Evolutionary conservation across 177 flowering plant species (phyloP), one percentile per base, ranked within the genome.

Genomic region (Vitis hybrid): DNA sequence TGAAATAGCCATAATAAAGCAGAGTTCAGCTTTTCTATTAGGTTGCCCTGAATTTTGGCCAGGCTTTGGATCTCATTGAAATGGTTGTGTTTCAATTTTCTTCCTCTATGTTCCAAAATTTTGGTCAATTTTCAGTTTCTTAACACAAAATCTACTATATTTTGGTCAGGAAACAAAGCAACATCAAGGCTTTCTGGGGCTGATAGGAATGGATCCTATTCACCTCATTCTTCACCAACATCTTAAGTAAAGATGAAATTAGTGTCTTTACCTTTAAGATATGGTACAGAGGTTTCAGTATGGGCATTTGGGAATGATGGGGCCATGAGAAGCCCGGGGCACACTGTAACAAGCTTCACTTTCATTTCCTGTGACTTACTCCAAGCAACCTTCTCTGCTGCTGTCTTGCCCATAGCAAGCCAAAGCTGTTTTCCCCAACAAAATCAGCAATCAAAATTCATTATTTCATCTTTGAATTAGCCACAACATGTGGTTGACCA

Each of bases 381-480:
- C 87, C 87, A 82, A 11, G 87, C 85, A 11, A 57, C 69, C 66
- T 80, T 82, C 77, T 84, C 87, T 41, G 85, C 80, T 24, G 57
- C 74, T 1, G 82, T 80, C 78, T 82, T 82, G 3, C 85, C 87
- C 79, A 84, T 65, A 48, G 87, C 87, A 67, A 82, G 75, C 87
- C 87, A 84, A 41, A 84, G 78, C 87, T 84, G 78, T 53, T 18
- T 2, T 5, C 50, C 49, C 24, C 20, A 53, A 53, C 46, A 61
- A 53, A 49, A 4, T 5, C 15, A 27, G 51, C 15, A 24, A 21
- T 27, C 27, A 21, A 10, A 41, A 65, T 24, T 14, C 50, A 21
- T 49, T 18, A 52, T 8, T 49, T 17, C 32, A 15, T 52, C 30
- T 27, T 20, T 7, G 21, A 52, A 54, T 15, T 49, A 27, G 20